Percentiles rank a stretch among this genome's conserved stretches.
Evolutionary conservation across 805 yeast genomes (phyloP).

Genomic region (Ogataea ganodermae): DNA sequence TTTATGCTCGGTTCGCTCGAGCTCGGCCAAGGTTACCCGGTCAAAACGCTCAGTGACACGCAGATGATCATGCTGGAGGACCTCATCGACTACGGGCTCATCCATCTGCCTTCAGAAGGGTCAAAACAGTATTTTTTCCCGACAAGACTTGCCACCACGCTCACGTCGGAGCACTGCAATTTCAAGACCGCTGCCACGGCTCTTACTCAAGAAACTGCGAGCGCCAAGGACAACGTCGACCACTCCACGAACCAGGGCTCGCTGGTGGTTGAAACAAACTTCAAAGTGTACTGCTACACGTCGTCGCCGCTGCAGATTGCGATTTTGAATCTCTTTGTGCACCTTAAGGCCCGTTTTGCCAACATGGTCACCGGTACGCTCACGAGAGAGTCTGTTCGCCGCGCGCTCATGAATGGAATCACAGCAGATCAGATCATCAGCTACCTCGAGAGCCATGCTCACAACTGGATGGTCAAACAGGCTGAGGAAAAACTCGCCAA

Average conservation of each 20-base stretch:
- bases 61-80: constrained; percentile 87
- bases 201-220: constrained; percentile 63
- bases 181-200: constrained; percentile 74
- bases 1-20: constrained; percentile 93
- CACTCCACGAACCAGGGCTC: constrained; percentile 51
- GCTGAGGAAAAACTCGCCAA: constrained; percentile 72
- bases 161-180: constrained; percentile 80
- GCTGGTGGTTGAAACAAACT: constrained; percentile 89
- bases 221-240: constrained; percentile 26
- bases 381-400: constrained; percentile 87
- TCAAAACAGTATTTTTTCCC: constrained; percentile 62
- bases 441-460: constrained; percentile 89
- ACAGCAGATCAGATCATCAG: constrained; percentile 93
- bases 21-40: constrained; percentile 82
- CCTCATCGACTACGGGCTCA: constrained; percentile 86
- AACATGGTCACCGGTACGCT: constrained; percentile 93
- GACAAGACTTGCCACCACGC: constrained; percentile 83
- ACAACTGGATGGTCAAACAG: constrained; percentile 78
- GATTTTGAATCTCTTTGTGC: constrained; percentile 83
- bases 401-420: constrained; percentile 84
- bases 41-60: constrained; percentile 69
- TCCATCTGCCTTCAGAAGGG: constrained; percentile 46
- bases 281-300: constrained; percentile 89
- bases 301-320: constrained; percentile 95
- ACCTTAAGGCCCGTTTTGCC: constrained; percentile 77